Evolutionary conservation across 2,329 filamentous ascomycete genomes (phyloP).

Genomic region (Colletotrichum sp.): DNA sequence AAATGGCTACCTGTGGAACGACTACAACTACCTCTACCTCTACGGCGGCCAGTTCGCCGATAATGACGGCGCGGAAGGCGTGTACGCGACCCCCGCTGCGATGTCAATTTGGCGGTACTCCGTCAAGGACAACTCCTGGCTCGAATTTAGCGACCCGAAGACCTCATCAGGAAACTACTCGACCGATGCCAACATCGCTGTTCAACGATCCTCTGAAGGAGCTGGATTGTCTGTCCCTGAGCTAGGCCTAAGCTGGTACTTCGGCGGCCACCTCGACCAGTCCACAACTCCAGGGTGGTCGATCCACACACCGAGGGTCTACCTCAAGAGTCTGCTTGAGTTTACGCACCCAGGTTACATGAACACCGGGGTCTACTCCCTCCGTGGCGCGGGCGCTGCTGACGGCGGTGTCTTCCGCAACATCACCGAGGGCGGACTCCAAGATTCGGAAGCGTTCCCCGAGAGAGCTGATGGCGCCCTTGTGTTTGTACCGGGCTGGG

Average conservation of each 20-base stretch:
- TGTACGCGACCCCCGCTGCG: conserved; percentile 57
- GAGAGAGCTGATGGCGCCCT: conserved; percentile 76
- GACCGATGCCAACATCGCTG: conserved; percentile 54
- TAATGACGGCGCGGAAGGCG: conserved; percentile 36
- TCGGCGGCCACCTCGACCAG: conserved; percentile 75
- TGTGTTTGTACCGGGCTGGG: conserved; percentile 78
- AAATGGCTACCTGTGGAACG: conserved; percentile 78
- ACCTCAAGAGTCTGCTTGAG: conserved; percentile 76
- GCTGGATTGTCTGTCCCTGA: conserved; percentile 73
- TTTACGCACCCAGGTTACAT: conserved; percentile 75
- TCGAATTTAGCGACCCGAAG: conserved; percentile 62
- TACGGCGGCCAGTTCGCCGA: conserved; percentile 80
- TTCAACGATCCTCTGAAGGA: conserved; percentile 76
- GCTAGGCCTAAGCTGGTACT: conserved; percentile 77
- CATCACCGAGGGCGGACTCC: conserved; percentile 73
- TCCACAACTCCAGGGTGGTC: conserved; percentile 69
- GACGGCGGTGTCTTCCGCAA: conserved; percentile 71
- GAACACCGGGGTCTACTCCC: conserved; percentile 65
- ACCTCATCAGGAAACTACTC: conserved; percentile 70
- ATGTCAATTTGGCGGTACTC: conserved; percentile 75
- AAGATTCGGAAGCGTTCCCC: conserved; percentile 61
- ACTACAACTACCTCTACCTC: conserved; percentile 70
- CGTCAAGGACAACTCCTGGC: conserved; percentile 64
- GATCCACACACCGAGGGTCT: conserved; percentile 65
- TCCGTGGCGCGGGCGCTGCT: conserved; percentile 62